Evolutionary conservation across 768 basidiomycete species (phyloP), one percentile per base, ranked within the genome.

Genomic region (Lyophyllum decastes): DNA sequence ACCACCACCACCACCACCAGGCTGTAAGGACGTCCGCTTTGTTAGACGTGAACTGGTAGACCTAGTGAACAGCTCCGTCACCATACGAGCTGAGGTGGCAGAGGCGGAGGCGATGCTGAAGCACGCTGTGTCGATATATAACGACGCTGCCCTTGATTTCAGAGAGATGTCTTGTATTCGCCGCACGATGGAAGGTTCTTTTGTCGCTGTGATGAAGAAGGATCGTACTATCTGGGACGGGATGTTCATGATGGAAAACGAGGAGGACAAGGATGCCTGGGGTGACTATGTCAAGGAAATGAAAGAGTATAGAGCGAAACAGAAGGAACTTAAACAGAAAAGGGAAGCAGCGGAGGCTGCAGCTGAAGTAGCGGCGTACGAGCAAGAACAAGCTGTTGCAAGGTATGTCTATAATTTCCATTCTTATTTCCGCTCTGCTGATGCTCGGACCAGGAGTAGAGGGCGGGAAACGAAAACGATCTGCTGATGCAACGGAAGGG

Each of bases 221-320:
- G 64, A 70, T 51, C 55, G 52, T 49, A 59, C 59, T 21, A 38
- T 70, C n/a, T 68, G 66, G 66, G 72, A 76, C 58, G 73, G 72
- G 49, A 71, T 70, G 12, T 48, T 38, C 22, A 38, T 58, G 12
- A 64, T 70, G 67, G 45, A 59, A 11, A 56, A 54, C 30, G 55
- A 52, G 14, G 47, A 61, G 46, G 57, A 52, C 22, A 35, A 49
- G 49, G 58, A 60, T 2, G 24, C 22, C n/a, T 59, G 58, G 58
- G 49, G 41, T 44, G 59, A 49, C 19, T 55, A 58, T n/a, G 59
- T 59, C n/a, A 54, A 50, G 51, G 44, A 45, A 25, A 38, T 38
- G 44, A 55, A 55, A 21, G 25, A 49, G 21, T 40, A 16, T 25
- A 48, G n/a, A 16, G 47, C 56, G 40, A 24, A 47, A 52, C n/a